Evolutionary conservation across 352 stramenopile species (phyloP).

Genomic region (Pythium rhizo-oryzae): DNA sequence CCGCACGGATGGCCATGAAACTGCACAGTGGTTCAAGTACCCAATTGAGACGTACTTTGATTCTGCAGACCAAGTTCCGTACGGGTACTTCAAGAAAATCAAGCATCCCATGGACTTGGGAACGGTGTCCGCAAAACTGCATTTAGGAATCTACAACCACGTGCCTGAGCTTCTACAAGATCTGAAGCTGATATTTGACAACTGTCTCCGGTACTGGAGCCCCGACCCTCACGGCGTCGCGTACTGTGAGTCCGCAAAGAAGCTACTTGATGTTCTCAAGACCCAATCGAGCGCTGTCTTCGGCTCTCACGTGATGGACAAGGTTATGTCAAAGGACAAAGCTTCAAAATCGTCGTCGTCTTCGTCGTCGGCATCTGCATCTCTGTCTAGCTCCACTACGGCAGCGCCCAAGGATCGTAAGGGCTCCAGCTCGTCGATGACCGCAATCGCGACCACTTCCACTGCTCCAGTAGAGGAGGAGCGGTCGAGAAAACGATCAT

Average conservation of each 20-base stretch:
- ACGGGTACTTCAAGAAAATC: conserved; percentile 82
- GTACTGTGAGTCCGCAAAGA: conserved; percentile 79
- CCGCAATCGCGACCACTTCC: background rate
- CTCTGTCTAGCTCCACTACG: conserved; percentile 3
- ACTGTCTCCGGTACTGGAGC: conserved; percentile 85
- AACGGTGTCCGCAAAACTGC: conserved; percentile 70
- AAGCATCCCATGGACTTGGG: conserved; percentile 84
- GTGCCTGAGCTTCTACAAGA: conserved; percentile 58
- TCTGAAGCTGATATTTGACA: conserved; percentile 84
- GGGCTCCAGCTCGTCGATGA: conserved; percentile 12
- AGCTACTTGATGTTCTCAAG: conserved; percentile 57
- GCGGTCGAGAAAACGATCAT: conserved; percentile 39
- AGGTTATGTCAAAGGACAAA: conserved; percentile 42
- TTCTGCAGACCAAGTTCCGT: conserved; percentile 80
- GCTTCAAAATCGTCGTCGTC: conserved; percentile 37
- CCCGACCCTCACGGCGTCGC: conserved; percentile 71
- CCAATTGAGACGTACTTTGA: conserved; percentile 86
- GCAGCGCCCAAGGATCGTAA: conserved; percentile 38
- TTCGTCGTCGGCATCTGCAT: conserved; percentile 29
- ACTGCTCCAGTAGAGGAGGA: conserved; percentile 28
- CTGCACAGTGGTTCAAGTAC: conserved; percentile 89
- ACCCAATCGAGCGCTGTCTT: conserved; percentile 44
- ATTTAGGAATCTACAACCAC: conserved; percentile 70
- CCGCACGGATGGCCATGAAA: conserved; percentile 76
- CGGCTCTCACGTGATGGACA: conserved; percentile 31